These are phyloP conservation scores for Vitis hybrid DNA, from an alignment of 177 flowering plant genomes.

Conservation along the genomic window DNA sequence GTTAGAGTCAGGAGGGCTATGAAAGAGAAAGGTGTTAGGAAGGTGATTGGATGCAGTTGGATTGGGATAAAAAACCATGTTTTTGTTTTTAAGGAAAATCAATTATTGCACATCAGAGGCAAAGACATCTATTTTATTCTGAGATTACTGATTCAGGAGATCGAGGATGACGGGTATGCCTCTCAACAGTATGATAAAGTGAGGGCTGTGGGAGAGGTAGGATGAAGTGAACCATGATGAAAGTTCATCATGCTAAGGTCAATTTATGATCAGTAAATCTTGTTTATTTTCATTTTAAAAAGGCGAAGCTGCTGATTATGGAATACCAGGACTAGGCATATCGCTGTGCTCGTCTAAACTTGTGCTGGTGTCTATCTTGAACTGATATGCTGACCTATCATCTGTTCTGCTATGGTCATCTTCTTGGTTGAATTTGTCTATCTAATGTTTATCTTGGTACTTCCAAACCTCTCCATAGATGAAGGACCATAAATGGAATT, in stretches of 20 bases:
- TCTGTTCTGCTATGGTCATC: too few relatives aligned
- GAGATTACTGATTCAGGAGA: constrained; percentile 36
- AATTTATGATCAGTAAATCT: too few relatives aligned
- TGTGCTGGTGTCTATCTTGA: too few relatives aligned
- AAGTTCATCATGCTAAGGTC: too few relatives aligned
- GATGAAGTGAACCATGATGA: background rate
- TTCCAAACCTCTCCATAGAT: background rate
- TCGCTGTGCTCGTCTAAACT: too few relatives aligned
- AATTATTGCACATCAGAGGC: constrained; percentile 36
- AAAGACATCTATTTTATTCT: constrained; percentile 29
- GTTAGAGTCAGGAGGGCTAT: constrained; percentile 45
- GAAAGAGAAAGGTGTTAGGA: constrained; percentile 31
- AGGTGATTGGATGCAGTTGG: constrained; percentile 50
- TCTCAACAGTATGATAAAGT: constrained; percentile 8
- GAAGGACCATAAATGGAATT: background rate
- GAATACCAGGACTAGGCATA: too few relatives aligned
- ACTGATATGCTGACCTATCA: too few relatives aligned
- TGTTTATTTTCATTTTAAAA: too few relatives aligned
- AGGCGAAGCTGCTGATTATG: too few relatives aligned
- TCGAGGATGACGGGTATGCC: constrained; percentile 19
- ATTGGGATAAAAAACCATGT: constrained; percentile 42
- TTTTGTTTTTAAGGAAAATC: constrained; percentile 32
- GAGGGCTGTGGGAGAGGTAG: constrained; percentile 12
- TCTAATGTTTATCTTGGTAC: too few relatives aligned
- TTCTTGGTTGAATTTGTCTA: too few relatives aligned